Percentiles rank a stretch among this genome's conserved stretches.
phyloP scores from a whole-genome alignment of 2,329 filamentous ascomycete genomes.

The Aspergillus sp. region DNA sequence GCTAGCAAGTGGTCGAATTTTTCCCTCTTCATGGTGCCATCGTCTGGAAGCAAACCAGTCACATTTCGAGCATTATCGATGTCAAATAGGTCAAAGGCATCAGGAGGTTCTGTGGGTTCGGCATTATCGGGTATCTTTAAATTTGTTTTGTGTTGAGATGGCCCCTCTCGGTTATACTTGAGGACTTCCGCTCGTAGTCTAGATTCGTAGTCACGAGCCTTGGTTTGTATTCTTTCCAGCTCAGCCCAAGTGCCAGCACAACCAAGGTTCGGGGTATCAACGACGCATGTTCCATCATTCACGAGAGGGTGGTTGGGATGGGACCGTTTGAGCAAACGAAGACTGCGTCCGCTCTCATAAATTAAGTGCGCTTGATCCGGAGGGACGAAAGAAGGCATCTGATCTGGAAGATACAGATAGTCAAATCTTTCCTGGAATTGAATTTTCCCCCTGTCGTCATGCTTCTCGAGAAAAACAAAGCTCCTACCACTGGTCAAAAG shows the following conservation, averaged over 20 bases:
- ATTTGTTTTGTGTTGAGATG: conserved; percentile 23
- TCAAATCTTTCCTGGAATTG: conserved; percentile 60
- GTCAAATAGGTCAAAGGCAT: conserved; percentile 37
- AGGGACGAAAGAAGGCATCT: conserved; percentile 71
- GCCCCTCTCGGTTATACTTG: conserved; percentile 32
- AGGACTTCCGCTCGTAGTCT: conserved; percentile 39
- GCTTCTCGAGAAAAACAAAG: conserved; percentile 61
- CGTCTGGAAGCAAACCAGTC: conserved; percentile 25
- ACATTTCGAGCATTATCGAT: conserved; percentile 29
- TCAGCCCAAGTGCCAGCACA: conserved; percentile 74
- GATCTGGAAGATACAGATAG: conserved; percentile 50
- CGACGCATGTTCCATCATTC: conserved; percentile 47
- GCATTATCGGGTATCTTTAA: neutral
- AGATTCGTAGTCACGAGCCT: conserved; percentile 49
- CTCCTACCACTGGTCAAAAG: conserved; percentile 54
- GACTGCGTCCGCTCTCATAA: conserved; percentile 77
- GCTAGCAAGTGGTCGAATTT: conserved; percentile 31
- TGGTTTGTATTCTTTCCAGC: conserved; percentile 63
- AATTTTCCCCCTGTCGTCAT: conserved; percentile 61
- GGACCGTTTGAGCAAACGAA: conserved; percentile 69
- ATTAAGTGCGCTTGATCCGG: conserved; percentile 67
- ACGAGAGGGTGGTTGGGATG: conserved; percentile 71
- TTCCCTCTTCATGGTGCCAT: conserved; percentile 26
- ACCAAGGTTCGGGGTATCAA: conserved; percentile 57
- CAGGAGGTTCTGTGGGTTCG: conserved; percentile 11